Evolutionary conservation across 2,329 filamentous ascomycete genomes (phyloP).

Genomic region (Pseudocercospora pini-densiflorae): DNA sequence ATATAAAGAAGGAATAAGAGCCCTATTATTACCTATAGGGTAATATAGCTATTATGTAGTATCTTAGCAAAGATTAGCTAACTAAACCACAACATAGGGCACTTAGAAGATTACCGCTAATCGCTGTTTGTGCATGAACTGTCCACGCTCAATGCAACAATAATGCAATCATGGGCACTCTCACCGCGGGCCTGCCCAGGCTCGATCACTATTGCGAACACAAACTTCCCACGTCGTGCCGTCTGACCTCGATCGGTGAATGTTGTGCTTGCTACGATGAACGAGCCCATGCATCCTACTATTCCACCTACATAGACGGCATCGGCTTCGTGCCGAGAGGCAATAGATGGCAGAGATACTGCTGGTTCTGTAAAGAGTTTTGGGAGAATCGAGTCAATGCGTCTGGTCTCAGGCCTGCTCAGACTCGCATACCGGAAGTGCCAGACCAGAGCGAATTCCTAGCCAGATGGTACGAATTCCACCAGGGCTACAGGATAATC

Average conservation of each 20-base stretch:
- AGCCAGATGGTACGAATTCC: constrained; percentile 54
- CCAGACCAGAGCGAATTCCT: constrained; percentile 55
- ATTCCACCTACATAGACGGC: constrained; percentile 55
- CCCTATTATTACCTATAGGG: too few relatives aligned
- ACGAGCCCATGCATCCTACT: constrained; percentile 47
- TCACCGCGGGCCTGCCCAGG: constrained; percentile 35
- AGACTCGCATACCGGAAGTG: constrained; percentile 52
- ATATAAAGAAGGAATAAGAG: too few relatives aligned
- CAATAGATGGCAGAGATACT: constrained; percentile 56
- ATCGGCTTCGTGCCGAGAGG: constrained; percentile 55
- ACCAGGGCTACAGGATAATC: constrained; percentile 51
- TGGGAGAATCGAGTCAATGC: constrained; percentile 52
- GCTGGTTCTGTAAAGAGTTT: constrained; percentile 58
- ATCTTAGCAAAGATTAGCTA: too few relatives aligned
- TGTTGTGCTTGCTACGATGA: constrained; percentile 42
- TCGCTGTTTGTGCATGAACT: background rate
- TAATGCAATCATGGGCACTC: constrained; percentile 34
- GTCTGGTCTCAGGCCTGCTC: constrained; percentile 47
- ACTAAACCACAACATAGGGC: too few relatives aligned
- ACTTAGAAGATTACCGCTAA: background rate
- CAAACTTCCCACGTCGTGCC: constrained; percentile 39
- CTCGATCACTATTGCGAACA: constrained; percentile 38
- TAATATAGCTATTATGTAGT: too few relatives aligned
- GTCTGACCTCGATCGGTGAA: constrained; percentile 35
- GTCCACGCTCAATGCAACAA: background rate